Evolutionary conservation across 129 eudicot species (phyloP), one percentile per base, ranked within the genome.

Genomic region (Heracleum sosnowskyi): DNA sequence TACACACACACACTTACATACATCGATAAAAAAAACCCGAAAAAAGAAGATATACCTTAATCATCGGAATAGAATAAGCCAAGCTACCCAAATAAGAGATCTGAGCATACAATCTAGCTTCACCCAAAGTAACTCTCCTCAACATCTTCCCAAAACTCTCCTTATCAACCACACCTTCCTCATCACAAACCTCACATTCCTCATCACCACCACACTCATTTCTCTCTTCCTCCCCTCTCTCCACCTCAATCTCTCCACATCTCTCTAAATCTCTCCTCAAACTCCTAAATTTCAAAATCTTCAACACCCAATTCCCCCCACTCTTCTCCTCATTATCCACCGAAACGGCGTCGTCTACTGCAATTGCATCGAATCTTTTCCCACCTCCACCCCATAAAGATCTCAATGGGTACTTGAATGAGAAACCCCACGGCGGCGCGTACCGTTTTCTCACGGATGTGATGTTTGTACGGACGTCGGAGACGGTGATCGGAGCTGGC

Each of bases 21-120:
- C 26, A 55, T 22, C n/a, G n/a, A 5, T 0, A 2, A 20, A 24
- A 7, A 60, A 44, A 44, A 44, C 47, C 47, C 47, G 4, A 44
- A 44, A 44, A 44, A 11, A 44, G 45, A 44, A 44, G 3, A 1
- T 0, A 2, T 44, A 95, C 97, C 99, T 95, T 92, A 78, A 95
- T 95, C 68, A 84, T 81, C 24, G 97, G 89, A 39, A 95, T 90
- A 69, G 85, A 81, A 85, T 95, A 95, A 76, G 99, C 97, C 85
- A 95, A 84, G 76, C 78, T 87, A 35, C 97, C 99, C 88, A 95
- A 92, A 82, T 88, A 90, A 75, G 91, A 95, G 87, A 95, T 72
- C 81, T 88, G 87, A 78, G 96, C 85, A 90, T 91, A 95, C 81
- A 95, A 79, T 69, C 92, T 88, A 37, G 99, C 97, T 81, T 95